Conservation (phyloP, 2,329 filamentous ascomycete genomes). For the Phialophora chinensis region DNA sequence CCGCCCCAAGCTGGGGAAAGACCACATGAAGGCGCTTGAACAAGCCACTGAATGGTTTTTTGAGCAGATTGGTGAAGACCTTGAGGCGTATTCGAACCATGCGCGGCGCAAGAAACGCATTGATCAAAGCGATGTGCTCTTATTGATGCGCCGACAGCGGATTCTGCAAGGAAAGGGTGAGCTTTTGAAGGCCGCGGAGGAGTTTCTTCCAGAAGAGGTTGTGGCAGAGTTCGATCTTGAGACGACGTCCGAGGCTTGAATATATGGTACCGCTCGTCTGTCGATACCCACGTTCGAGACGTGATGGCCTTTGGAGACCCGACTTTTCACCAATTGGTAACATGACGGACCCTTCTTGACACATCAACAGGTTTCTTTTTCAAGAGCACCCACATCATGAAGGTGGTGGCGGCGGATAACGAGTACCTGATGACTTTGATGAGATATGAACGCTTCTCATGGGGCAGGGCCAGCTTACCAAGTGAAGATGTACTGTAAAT, state of each 20-base stretch:
- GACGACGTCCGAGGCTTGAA: slow-evolving; percentile 16
- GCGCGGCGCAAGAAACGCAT: slow-evolving; percentile 78
- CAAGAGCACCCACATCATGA: slow-evolving; percentile 97
- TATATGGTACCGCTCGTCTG: neutral
- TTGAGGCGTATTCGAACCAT: slow-evolving; percentile 79
- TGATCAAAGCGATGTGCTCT: slow-evolving; percentile 80
- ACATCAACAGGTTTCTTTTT: slow-evolving; percentile 81
- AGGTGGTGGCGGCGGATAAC: slow-evolving; percentile 78
- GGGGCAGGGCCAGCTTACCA: slow-evolving; percentile 68
- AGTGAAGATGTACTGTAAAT: slow-evolving; percentile 98
- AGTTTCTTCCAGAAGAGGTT: slow-evolving; percentile 79
- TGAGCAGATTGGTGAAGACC: slow-evolving; percentile 80
- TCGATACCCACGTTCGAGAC: slow-evolving; percentile 24
- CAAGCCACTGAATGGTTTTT: slow-evolving; percentile 92
- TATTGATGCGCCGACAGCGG: slow-evolving; percentile 72
- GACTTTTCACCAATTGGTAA: slow-evolving; percentile 70
- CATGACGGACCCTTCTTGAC: slow-evolving; percentile 75
- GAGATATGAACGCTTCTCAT: slow-evolving; percentile 30
- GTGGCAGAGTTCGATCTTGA: slow-evolving; percentile 77
- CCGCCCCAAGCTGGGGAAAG: slow-evolving; percentile 73
- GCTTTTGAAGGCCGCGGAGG: slow-evolving; percentile 68
- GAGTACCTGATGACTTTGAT: slow-evolving; percentile 71
- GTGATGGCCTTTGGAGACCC: neutral
- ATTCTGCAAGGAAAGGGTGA: slow-evolving; percentile 35
- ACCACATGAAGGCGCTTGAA: slow-evolving; percentile 75